A percentile compares a stretch with the other conserved stretches of the same genome.
Evolutionary conservation across 1,284 basidiomycete species (phyloP).

Genomic region (Ceratobasidium sp.): DNA sequence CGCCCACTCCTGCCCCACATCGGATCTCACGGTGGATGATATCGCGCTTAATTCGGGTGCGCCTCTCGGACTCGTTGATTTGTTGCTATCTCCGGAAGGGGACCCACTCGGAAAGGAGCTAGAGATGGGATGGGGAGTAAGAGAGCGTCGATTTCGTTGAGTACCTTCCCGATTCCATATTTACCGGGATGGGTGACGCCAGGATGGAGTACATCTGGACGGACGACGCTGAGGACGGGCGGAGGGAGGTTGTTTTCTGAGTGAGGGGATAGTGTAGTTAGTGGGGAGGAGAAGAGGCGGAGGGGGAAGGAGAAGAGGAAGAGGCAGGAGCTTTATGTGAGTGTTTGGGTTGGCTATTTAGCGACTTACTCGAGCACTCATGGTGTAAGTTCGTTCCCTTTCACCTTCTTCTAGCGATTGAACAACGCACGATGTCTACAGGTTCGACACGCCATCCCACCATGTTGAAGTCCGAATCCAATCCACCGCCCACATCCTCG

Average conservation of each 20-base stretch:
- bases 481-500: slow-evolving; percentile 86
- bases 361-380: slow-evolving; percentile 82
- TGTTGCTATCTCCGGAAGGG: slow-evolving; percentile 1
- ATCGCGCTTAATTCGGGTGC: slow-evolving; percentile 11
- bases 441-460: slow-evolving; percentile 90
- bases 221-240: slow-evolving; percentile 49
- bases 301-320: slow-evolving; percentile 71
- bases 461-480: slow-evolving; percentile 89
- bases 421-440: slow-evolving; percentile 42
- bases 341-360: slow-evolving; percentile 53
- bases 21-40: slow-evolving; percentile 4
- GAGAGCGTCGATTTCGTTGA: slow-evolving; percentile 30
- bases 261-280: slow-evolving; percentile 45
- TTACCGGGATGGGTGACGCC: slow-evolving; percentile 50
- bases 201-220: slow-evolving; percentile 51
- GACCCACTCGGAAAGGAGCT: background rate
- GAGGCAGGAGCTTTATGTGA: slow-evolving; percentile 82
- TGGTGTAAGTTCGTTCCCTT: slow-evolving; percentile 72
- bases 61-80: background rate
- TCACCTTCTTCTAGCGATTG: background rate
- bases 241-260: slow-evolving; percentile 37
- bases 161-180: slow-evolving; percentile 19
- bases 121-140: background rate
- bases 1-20: slow-evolving; percentile 1
- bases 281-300: slow-evolving; percentile 60